Conservation (phyloP, 148 eudicot species). For the Camellia japonica region DNA sequence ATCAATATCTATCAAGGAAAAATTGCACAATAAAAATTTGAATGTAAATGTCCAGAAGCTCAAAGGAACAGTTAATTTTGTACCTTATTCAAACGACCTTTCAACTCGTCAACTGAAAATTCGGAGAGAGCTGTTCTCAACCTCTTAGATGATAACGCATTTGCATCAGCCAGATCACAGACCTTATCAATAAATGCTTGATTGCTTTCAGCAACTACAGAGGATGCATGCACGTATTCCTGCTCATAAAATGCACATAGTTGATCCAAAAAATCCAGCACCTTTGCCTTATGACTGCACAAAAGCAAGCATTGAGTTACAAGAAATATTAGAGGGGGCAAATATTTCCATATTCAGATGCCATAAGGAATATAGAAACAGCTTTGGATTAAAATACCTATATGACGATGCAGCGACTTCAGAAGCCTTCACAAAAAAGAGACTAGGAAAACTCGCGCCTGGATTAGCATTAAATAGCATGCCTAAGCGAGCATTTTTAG, state of each 20-base stretch:
- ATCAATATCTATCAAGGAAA: neutral
- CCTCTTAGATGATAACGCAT: constrained; percentile 53
- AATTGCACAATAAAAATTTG: neutral
- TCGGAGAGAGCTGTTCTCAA: constrained; percentile 49
- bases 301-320: neutral
- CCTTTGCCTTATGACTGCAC: constrained; percentile 77
- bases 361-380: neutral
- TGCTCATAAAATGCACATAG: constrained; percentile 62
- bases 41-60: neutral
- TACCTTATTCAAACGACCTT: constrained; percentile 69
- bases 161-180: constrained; percentile 53
- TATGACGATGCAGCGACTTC: constrained; percentile 64
- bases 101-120: constrained; percentile 48
- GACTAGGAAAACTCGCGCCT: constrained; percentile 48
- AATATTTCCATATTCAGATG: neutral
- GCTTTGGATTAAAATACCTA: constrained; percentile 43
- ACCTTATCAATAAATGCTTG: constrained; percentile 59
- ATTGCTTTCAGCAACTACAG: constrained; percentile 37
- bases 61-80: neutral
- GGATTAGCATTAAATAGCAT: constrained; percentile 55
- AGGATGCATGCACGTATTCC: constrained; percentile 42
- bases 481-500: constrained; percentile 80
- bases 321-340: neutral
- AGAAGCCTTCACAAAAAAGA: constrained; percentile 60
- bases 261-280: constrained; percentile 74